phyloP scores from a whole-genome alignment of 1,284 basidiomycete genomes.

The Microbotryum violaceum region DNA sequence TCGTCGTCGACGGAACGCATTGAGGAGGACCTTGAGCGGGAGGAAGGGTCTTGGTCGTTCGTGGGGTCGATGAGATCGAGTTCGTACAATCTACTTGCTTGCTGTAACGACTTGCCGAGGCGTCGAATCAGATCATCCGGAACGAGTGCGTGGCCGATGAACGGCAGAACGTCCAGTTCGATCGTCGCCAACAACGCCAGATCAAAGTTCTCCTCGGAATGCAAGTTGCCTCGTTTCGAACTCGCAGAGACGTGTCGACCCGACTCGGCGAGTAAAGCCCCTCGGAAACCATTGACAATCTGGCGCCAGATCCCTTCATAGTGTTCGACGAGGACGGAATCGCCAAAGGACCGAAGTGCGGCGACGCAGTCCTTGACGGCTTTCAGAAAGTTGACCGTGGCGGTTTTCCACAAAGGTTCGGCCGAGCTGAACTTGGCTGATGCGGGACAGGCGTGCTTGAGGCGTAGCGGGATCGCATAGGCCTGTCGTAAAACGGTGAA shows the following conservation, averaged over 20 bases:
- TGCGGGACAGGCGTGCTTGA: constrained; percentile 88
- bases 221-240: constrained; percentile 42
- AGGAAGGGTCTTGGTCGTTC: not conserved
- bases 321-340: constrained; percentile 39
- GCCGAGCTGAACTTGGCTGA: constrained; percentile 69
- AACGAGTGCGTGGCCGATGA: constrained; percentile 59
- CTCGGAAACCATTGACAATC: constrained; percentile 72
- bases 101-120: constrained; percentile 63
- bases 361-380: constrained; percentile 18
- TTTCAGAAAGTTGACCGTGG: constrained; percentile 44
- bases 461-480: constrained; percentile 78
- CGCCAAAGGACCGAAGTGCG: not conserved
- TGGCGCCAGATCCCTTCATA: constrained; percentile 75
- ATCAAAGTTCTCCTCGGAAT: constrained; percentile 80
- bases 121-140: constrained; percentile 64
- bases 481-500: constrained; percentile 49
- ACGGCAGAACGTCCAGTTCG: constrained; percentile 68
- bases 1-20: not conserved
- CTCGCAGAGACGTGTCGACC: constrained; percentile 41
- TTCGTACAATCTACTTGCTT: constrained; percentile 65
- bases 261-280: constrained; percentile 77
- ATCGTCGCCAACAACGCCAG: constrained; percentile 66
- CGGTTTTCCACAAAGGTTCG: constrained; percentile 81
- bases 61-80: constrained; percentile 33
- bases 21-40: not conserved